Evolutionary conservation across 2,329 filamentous ascomycete genomes (phyloP).

Genomic region (Coleophoma cylindrospora): DNA sequence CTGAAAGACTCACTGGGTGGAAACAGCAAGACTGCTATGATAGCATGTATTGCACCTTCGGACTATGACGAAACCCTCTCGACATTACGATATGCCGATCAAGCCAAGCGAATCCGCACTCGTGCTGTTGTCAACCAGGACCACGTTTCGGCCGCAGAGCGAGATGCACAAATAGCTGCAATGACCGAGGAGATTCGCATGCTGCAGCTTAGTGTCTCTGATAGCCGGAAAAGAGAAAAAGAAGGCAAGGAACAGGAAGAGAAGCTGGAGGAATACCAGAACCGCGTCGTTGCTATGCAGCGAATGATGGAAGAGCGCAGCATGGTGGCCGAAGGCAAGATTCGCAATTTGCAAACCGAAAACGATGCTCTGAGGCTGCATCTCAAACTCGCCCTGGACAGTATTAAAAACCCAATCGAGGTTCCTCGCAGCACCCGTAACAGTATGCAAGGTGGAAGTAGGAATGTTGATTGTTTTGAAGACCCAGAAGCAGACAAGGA

Average conservation of each 20-base stretch:
- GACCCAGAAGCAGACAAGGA: constrained; percentile 1
- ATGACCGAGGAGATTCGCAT: constrained; percentile 93
- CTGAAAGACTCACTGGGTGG: constrained; percentile 93
- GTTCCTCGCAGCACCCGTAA: constrained; percentile 33
- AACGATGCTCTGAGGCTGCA: constrained; percentile 88
- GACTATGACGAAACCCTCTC: constrained; percentile 98
- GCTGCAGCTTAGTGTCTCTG: constrained; percentile 71
- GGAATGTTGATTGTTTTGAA: not conserved
- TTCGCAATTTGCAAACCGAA: constrained; percentile 81
- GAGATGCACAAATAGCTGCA: constrained; percentile 87
- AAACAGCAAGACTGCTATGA: constrained; percentile 99
- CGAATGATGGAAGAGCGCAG: constrained; percentile 92
- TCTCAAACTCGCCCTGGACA: constrained; percentile 78
- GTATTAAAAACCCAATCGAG: constrained; percentile 83
- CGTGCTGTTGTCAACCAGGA: constrained; percentile 95
- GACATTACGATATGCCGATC: constrained; percentile 93
- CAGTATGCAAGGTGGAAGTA: constrained; percentile 13
- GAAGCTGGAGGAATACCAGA: constrained; percentile 90
- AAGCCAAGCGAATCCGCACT: constrained; percentile 95
- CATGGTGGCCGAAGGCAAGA: constrained; percentile 89
- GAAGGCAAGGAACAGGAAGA: constrained; percentile 68
- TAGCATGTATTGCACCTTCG: constrained; percentile 89
- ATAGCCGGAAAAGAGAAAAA: constrained; percentile 64
- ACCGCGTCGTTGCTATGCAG: constrained; percentile 84
- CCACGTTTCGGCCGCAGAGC: constrained; percentile 83